Evolutionary conservation across 495 filamentous ascomycete species (phyloP).

Genomic region (Lophiotrema nucula): DNA sequence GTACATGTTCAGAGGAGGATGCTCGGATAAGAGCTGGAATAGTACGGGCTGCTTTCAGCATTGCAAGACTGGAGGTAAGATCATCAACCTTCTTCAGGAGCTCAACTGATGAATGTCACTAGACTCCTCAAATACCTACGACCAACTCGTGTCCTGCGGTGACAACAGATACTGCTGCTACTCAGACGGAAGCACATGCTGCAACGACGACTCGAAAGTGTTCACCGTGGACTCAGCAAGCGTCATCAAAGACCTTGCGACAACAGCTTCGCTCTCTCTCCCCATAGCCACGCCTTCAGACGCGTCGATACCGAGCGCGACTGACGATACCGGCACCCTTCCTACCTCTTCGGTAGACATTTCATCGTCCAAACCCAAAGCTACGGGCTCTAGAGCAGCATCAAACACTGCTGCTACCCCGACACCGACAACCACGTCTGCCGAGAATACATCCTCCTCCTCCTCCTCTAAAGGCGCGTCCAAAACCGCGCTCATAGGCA

Average conservation of each 20-base stretch:
- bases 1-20: slow-evolving; percentile 21
- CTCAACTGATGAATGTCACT: background rate
- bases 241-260: slow-evolving; percentile 20
- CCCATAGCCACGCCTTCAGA: slow-evolving; percentile 5
- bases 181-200: slow-evolving; percentile 23
- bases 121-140: background rate
- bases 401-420: slow-evolving; percentile 2
- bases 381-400: background rate
- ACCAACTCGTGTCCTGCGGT: slow-evolving; percentile 20
- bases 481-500: slow-evolving; percentile 7
- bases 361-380: background rate
- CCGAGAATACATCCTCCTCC: background rate
- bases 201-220: slow-evolving; percentile 28
- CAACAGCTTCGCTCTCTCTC: background rate
- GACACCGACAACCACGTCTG: slow-evolving; percentile 9
- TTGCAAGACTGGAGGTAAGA: slow-evolving; percentile 25
- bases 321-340: background rate
- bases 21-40: slow-evolving; percentile 24
- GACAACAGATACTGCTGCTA: slow-evolving; percentile 23
- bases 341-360: background rate
- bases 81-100: background rate
- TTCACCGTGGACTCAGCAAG: slow-evolving; percentile 11
- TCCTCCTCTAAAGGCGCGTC: background rate
- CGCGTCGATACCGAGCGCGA: background rate
- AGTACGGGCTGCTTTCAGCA: slow-evolving; percentile 21